A percentile compares a stretch with the other conserved stretches of the same genome.
Evolutionary conservation across 2,329 filamentous ascomycete genomes (phyloP).

Genomic region (Fonsecaea multimorphosa): DNA sequence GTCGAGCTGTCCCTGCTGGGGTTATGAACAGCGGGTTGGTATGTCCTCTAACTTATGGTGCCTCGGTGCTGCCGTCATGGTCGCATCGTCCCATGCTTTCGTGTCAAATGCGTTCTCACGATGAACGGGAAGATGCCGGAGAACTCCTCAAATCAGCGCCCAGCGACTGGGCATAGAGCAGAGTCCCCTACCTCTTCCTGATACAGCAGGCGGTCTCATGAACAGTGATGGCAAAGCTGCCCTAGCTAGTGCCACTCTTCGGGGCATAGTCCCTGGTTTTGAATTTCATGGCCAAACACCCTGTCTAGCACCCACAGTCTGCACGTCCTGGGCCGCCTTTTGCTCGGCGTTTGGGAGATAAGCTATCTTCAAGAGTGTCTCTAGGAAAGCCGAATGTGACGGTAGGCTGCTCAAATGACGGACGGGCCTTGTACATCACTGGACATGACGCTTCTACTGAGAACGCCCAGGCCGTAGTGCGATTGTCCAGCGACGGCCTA

Average conservation of each 20-base stretch:
- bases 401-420: no score
- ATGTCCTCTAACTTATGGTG: conserved; percentile 65
- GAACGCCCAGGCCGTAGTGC: no score
- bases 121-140: conserved; percentile 75
- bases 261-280: conserved; percentile 71
- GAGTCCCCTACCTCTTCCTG: conserved; percentile 71
- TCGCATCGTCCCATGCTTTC: conserved; percentile 74
- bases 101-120: conserved; percentile 75
- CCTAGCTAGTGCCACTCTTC: conserved; percentile 79
- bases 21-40: conserved; percentile 56
- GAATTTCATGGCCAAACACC: conserved; percentile 69
- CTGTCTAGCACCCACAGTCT: conserved; percentile 70
- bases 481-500: no score
- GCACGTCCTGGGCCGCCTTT: conserved; percentile 47
- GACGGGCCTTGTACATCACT: no score
- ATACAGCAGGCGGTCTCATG: conserved; percentile 69
- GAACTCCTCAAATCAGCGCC: background rate
- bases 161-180: background rate
- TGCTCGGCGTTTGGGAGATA: background rate
- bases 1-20: background rate
- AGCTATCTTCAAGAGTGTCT: background rate
- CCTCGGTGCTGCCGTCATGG: conserved; percentile 68
- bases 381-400: no score
- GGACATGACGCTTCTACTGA: no score
- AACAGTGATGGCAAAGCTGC: conserved; percentile 76